Evolutionary conservation across 148 eudicot genomes (phyloP).

Genomic region (Rhododendron ovatum): DNA sequence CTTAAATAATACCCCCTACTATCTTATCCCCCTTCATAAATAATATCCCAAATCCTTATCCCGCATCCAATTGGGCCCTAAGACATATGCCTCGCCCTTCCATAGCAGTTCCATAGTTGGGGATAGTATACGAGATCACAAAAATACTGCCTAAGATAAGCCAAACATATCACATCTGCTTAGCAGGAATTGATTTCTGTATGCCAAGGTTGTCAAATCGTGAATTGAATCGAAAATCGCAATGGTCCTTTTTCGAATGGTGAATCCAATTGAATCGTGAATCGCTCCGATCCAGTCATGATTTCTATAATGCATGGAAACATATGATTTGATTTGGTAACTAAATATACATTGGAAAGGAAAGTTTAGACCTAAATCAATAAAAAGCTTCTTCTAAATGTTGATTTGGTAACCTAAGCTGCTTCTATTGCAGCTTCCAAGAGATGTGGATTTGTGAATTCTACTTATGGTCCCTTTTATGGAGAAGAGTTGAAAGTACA

Average conservation of each 20-base stretch:
- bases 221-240: background rate
- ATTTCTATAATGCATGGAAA: background rate
- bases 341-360: background rate
- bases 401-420: background rate
- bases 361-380: background rate
- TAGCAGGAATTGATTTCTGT: background rate
- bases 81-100: background rate
- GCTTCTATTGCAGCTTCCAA: background rate
- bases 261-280: background rate
- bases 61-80: too few relatives aligned
- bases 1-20: too few relatives aligned
- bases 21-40: too few relatives aligned
- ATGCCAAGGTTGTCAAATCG: background rate
- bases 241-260: background rate
- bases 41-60: too few relatives aligned
- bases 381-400: background rate
- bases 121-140: background rate
- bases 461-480: background rate
- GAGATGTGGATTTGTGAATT: background rate
- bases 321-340: background rate
- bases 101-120: background rate
- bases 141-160: background rate
- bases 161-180: background rate
- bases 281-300: background rate
- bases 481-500: background rate